Evolutionary conservation across 164 flowering plant genomes (phyloP).

Genomic region (Nymphaea thermarum): DNA sequence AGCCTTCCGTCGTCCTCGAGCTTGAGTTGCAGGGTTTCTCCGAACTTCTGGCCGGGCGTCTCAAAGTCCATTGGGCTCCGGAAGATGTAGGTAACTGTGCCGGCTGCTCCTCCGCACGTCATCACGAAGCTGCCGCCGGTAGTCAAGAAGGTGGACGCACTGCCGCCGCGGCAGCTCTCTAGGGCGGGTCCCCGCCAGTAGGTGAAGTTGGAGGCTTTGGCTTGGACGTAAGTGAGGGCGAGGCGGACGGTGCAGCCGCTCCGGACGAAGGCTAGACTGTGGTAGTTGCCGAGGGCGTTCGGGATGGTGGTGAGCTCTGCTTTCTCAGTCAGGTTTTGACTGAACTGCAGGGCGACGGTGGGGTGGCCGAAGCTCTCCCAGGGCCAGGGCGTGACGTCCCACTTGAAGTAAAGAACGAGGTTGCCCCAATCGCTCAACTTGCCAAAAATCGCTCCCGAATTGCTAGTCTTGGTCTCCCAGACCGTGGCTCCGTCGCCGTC

Average conservation of each 20-base stretch:
- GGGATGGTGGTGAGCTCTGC: not conserved
- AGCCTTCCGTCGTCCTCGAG: slow-evolving; percentile 74
- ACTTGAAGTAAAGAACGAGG: slow-evolving; percentile 32
- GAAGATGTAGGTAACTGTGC: not conserved
- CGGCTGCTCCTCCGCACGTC: slow-evolving; percentile 30
- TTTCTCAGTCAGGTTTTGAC: slow-evolving; percentile 32
- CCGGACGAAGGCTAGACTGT: slow-evolving; percentile 24
- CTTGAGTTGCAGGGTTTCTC: slow-evolving; percentile 2
- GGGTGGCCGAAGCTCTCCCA: slow-evolving; percentile 88
- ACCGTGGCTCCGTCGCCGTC: slow-evolving; percentile 22
- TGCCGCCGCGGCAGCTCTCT: slow-evolving; percentile 17
- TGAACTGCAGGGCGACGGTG: slow-evolving; percentile 78
- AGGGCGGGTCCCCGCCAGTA: slow-evolving; percentile 35
- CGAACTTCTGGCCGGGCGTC: too few relatives aligned
- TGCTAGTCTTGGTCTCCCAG: slow-evolving; percentile 74
- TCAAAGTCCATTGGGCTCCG: not conserved
- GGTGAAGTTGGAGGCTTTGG: slow-evolving; percentile 42
- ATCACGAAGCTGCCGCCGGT: slow-evolving; percentile 73
- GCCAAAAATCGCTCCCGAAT: slow-evolving; percentile 18
- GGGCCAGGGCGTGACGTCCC: not conserved
- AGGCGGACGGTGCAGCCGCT: slow-evolving; percentile 47
- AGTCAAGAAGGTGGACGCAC: slow-evolving; percentile 53
- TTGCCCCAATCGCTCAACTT: slow-evolving; percentile 50
- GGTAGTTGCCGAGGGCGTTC: slow-evolving; percentile 8
- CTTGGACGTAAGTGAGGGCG: slow-evolving; percentile 2